Evolutionary conservation across 73 alveolate genomes (phyloP).

Genomic region (Paramecium biaurelia): DNA sequence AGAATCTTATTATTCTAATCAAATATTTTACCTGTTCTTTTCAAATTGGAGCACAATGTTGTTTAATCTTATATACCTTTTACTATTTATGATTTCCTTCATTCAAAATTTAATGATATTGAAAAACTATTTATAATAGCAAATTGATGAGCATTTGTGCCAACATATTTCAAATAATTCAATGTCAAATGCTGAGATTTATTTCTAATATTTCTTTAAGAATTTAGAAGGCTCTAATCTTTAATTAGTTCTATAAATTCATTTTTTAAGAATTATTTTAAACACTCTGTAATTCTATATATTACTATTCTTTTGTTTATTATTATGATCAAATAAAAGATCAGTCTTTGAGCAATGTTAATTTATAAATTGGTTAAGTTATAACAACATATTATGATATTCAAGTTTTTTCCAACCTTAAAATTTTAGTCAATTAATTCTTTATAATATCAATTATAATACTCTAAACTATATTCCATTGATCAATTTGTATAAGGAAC

Average conservation of each 20-base stretch:
- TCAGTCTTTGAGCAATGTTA: slow-evolving; percentile 37
- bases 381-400: slow-evolving; percentile 62
- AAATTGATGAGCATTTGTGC: neutral
- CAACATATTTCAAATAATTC: neutral
- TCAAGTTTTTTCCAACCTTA: slow-evolving; percentile 78
- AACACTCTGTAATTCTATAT: neutral
- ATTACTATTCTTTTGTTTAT: neutral
- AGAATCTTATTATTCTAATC: neutral
- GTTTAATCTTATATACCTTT: neutral
- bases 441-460: slow-evolving; percentile 72
- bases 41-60: neutral
- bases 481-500: slow-evolving; percentile 78
- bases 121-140: neutral
- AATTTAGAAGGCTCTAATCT: neutral
- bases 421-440: slow-evolving; percentile 57
- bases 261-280: neutral
- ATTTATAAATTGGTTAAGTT: slow-evolving; percentile 38
- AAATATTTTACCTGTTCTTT: slow-evolving; percentile 7
- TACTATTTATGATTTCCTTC: neutral
- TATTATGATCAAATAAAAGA: slow-evolving; percentile 43
- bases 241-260: neutral
- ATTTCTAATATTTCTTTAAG: neutral
- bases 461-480: slow-evolving; percentile 65
- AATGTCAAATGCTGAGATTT: neutral
- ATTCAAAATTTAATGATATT: neutral